phyloP scores from a whole-genome alignment of 805 yeast species.

The Kodamaea neixiangensis region DNA sequence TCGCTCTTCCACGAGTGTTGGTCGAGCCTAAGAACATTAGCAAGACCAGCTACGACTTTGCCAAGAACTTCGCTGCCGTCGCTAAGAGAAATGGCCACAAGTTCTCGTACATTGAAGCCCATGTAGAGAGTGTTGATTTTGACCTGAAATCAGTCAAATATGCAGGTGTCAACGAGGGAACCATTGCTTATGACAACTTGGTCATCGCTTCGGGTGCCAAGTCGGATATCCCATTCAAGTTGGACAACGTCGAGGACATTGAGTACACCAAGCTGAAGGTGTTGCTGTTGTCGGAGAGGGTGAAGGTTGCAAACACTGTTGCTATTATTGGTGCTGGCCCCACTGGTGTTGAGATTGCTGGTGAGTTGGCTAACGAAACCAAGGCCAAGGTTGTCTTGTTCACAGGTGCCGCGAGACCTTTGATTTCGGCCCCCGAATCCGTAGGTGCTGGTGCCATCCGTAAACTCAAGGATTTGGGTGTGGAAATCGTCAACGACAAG shows the following conservation, averaged over 20 bases:
- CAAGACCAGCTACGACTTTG: slow-evolving; percentile 20
- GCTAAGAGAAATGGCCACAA: slow-evolving; percentile 16
- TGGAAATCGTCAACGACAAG: slow-evolving; percentile 26
- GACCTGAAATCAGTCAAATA: slow-evolving; percentile 21
- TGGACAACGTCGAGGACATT: slow-evolving; percentile 19
- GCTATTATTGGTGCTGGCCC: slow-evolving; percentile 41
- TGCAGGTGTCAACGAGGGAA: slow-evolving; percentile 12
- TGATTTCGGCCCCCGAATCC: slow-evolving; percentile 17
- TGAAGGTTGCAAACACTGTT: slow-evolving; percentile 26
- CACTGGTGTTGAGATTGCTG: slow-evolving; percentile 39
- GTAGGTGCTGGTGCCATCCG: slow-evolving; percentile 15
- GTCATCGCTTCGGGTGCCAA: slow-evolving; percentile 38
- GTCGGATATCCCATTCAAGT: slow-evolving; percentile 25
- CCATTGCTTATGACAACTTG: slow-evolving; percentile 29
- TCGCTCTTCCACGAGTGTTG: slow-evolving; percentile 35
- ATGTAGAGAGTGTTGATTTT: slow-evolving; percentile 28
- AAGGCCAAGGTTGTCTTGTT: slow-evolving; percentile 24
- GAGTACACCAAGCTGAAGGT: slow-evolving; percentile 17
- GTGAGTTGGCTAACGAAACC: slow-evolving; percentile 31
- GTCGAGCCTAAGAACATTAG: slow-evolving; percentile 24
- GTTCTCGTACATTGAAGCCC: slow-evolving; percentile 25
- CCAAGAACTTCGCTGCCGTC: slow-evolving; percentile 17
- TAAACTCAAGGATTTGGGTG: slow-evolving; percentile 20
- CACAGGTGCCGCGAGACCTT: slow-evolving; percentile 25
- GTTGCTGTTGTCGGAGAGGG: slow-evolving; percentile 15